Base-by-base conservation (phyloP, 345 rosid genomes). In the Mercurialis annua region DNA sequence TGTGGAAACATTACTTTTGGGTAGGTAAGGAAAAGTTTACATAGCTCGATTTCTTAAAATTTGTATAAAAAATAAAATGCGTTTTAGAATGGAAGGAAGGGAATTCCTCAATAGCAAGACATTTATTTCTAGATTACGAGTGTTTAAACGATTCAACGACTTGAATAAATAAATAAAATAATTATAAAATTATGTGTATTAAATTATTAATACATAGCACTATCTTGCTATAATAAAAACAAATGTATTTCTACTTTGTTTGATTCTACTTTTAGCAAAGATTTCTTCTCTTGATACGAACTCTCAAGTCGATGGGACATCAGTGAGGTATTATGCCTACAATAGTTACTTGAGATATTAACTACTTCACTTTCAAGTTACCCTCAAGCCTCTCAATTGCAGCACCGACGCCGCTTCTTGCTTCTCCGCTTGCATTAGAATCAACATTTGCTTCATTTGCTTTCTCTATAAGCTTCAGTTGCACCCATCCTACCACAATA, bases 311-410 rank as follows among this genome's bases (percentile, higher is more conserved):
- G n/a, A 20, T 15, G 27, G 64, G 17, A 42, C 4, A 26, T 24
- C 15, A 15, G 15, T 24, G 48, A 52, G 57, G 47, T n/a, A n/a
- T 42, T 11, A 18, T 8, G 34, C 26, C 23, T 4, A 46, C n/a
- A 40, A 31, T n/a, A n/a, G n/a, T n/a, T n/a, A 30, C 18, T 29
- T 12, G 23, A 40, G 26, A 69, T 44, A 31, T 51, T 16, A 75
- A 79, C 82, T 85, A 65, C 30, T 65, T 10, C 14, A 29, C 56
- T 27, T 71, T 85, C 75, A 84, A 69, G 64, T 77, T 80, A 63
- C 74, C 88, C 73, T 86, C 96, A 23, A 90, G 88, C 82, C 92
- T 83, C 61, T 93, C 92, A 51, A 90, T 90, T 29, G 94, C 88
- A 38, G 87, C 90, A 59, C 90, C 87, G 44, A 90, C 92, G 38